Evolutionary conservation across 1,284 basidiomycete species (phyloP), one percentile per base, ranked within the genome.

Genomic region (Puccinia polysora): DNA sequence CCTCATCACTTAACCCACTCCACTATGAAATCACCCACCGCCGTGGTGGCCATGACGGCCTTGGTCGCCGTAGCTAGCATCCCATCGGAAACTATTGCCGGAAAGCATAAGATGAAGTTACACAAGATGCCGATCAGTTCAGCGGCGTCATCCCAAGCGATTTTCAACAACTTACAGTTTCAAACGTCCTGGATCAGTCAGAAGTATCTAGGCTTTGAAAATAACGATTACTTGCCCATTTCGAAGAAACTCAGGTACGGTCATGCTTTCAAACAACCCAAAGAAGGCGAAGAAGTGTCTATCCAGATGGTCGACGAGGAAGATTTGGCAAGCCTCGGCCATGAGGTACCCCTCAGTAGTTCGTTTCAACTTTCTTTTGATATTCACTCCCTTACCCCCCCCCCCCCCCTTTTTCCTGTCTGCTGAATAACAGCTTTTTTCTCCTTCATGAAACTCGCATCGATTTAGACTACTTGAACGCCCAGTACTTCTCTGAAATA

Each of bases 401-500:
- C 47, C 53, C 12, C 25, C n/a, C 40, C 23, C 69, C 38, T 49
- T 62, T 53, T 65, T 18, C 45, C 49, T 43, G 72, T 53, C 45
- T 50, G 23, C 4, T 32, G 23, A 62, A 20, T 32, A 2, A 36
- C 32, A 18, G 28, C n/a, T 3, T 38, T 38, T 10, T 38, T 43
- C 28, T 47, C 38, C 2, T 36, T 2, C 32, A n/a, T n/a, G n/a
- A n/a, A n/a, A n/a, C n/a, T n/a, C n/a, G 52, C 20, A 73, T 47
- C 50, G 28, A 6, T 15, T 67, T 75, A 86, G 94, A 98, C 84
- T 98, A 92, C 83, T 87, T 96, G 86, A 97, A 97, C 80, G 94
- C 95, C 32, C 95, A 98, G 81, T 97, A 98, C 83, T 98, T 86
- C 80, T 86, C 92, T 43, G 89, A 94, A 76, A 95, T 98, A 75